Evolutionary conservation across 257 asterid species (phyloP).

Genomic region (Leptodermis oblonga): DNA sequence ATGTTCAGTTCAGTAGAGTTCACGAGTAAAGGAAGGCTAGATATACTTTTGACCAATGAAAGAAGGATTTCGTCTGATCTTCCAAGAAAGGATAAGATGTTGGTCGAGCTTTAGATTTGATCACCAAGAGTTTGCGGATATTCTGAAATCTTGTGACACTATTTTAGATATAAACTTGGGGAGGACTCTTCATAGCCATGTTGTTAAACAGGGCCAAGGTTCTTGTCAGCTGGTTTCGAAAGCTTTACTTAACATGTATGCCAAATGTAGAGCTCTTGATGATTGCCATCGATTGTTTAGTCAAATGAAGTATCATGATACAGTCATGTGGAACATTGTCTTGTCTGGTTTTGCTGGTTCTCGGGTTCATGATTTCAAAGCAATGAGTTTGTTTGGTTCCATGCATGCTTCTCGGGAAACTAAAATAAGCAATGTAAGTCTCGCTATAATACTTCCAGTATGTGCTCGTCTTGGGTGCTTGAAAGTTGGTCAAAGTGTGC

Average conservation of each 20-base stretch:
- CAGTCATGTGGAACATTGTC: slow-evolving; percentile 71
- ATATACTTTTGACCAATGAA: slow-evolving; percentile 17
- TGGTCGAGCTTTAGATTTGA: slow-evolving; percentile 29
- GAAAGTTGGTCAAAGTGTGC: slow-evolving; percentile 50
- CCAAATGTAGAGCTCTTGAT: slow-evolving; percentile 58
- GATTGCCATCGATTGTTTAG: slow-evolving; percentile 53
- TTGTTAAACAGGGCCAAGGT: slow-evolving; percentile 52
- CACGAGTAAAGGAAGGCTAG: background rate
- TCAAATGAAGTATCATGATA: slow-evolving; percentile 40
- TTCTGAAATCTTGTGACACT: slow-evolving; percentile 60
- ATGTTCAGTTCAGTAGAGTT: background rate
- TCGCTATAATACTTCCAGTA: slow-evolving; percentile 73
- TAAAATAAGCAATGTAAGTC: slow-evolving; percentile 52
- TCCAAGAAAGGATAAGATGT: slow-evolving; percentile 34
- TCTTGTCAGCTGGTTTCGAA: slow-evolving; percentile 52
- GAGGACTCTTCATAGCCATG: slow-evolving; percentile 51
- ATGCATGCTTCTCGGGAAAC: slow-evolving; percentile 35
- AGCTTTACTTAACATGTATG: slow-evolving; percentile 79
- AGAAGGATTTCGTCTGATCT: slow-evolving; percentile 33
- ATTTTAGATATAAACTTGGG: slow-evolving; percentile 38
- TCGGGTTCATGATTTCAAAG: slow-evolving; percentile 43
- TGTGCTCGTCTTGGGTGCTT: slow-evolving; percentile 39
- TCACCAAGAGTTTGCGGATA: slow-evolving; percentile 43
- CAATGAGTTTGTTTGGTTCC: slow-evolving; percentile 37
- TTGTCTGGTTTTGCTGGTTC: slow-evolving; percentile 65